Base-by-base conservation (phyloP, 2,329 filamentous ascomycete genomes). In the Graphilbum fragrans region DNA sequence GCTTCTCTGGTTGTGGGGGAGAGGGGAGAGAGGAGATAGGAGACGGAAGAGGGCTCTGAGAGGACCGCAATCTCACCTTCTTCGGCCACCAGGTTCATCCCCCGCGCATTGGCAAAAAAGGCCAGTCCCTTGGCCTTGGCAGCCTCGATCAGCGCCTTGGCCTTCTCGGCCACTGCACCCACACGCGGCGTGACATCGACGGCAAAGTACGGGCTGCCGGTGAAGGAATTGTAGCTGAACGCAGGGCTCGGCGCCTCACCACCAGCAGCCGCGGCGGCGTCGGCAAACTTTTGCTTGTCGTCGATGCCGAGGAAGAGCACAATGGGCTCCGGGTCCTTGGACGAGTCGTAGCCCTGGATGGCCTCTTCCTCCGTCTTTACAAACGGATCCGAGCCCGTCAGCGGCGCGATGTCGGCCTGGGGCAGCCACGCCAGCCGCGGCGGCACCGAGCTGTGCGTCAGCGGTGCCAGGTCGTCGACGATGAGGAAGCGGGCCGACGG, bases 241-340 rank as follows among this genome's bases (percentile, higher is more conserved):
- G 65, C 71, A 12, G 45, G 37, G 20, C 41, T 45, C 17, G 58
- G 54, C 35, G 58, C 47, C 14, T 38, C 47, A 12, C 25, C 25
- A 8, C 45, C 39, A 6, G 45, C 61, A 4, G 54, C 45, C 40
- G 42, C 35, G 6, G 41, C 62, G 4, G 54, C 44, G 40, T 66
- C 42, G 23, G 44, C 29, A 18, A 50, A 48, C 18, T 39, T 38
- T 27, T 51, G 48, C 50, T 58, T 60, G 52, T 94, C 86, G 50
- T 94, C 78, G 37, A 95, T 61, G 0, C 90, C 90, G 22, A 96
- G 65, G 56, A 96, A 95, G 40, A 96, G 68, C 39, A 95, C 67
- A 47, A 86, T 72, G 3, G 87, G 81, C 18, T 67, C 61, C 16
- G 76, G 76, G 41, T 73, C 64, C 14, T 29, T 21, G 5, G 69